phyloP scores from a whole-genome alignment of 2,329 filamentous ascomycete species.

The Clonostachys rhizophaga region DNA sequence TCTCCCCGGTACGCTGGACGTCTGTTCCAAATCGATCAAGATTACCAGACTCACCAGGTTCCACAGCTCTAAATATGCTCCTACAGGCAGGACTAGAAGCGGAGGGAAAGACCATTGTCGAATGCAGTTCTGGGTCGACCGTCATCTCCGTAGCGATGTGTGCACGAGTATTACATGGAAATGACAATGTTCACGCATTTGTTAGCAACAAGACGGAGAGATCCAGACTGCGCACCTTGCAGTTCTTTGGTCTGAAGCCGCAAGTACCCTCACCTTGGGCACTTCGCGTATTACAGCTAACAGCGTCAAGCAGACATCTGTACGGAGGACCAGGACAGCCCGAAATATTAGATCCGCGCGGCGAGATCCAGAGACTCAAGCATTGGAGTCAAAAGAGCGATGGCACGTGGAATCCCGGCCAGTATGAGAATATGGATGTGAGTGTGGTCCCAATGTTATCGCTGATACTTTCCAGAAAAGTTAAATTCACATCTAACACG shows the following conservation, averaged over 20 bases:
- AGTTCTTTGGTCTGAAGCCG: conserved; percentile 8
- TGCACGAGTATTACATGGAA: conserved; percentile 14
- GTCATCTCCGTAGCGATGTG: conserved; percentile 46
- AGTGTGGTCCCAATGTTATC: not conserved
- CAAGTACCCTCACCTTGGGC: not conserved
- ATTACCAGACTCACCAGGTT: conserved; percentile 9
- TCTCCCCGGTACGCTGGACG: conserved; percentile 40
- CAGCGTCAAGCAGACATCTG: conserved; percentile 2
- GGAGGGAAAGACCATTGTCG: conserved; percentile 46
- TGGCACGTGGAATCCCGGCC: conserved; percentile 4
- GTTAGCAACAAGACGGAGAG: conserved; percentile 33
- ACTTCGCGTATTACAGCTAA: no score
- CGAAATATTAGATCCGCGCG: conserved; percentile 5
- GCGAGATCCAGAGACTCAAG: conserved; percentile 6
- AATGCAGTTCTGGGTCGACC: conserved; percentile 58
- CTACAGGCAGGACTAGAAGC: conserved; percentile 25
- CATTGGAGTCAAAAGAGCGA: not conserved
- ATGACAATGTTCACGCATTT: conserved; percentile 27
- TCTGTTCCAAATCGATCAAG: not conserved
- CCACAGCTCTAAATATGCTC: conserved; percentile 43
- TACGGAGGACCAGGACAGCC: conserved; percentile 9
- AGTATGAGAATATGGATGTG: conserved; percentile 9
- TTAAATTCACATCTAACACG: not conserved
- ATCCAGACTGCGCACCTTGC: conserved; percentile 5
- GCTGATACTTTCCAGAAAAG: no score